Conservation (phyloP, 163 green algal species). For the Prototheca stagnorum region DNA sequence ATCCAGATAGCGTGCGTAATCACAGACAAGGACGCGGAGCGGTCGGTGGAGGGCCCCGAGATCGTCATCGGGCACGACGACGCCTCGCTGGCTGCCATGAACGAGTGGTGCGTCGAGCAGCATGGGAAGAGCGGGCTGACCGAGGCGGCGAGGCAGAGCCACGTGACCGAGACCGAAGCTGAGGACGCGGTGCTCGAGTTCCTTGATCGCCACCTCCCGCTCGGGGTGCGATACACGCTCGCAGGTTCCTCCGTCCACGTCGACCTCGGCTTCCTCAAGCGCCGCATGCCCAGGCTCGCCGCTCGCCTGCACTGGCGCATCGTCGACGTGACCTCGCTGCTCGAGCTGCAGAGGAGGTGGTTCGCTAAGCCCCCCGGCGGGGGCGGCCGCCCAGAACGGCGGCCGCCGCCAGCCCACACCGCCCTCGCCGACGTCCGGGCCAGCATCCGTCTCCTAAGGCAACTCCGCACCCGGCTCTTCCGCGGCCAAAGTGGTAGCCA, state of each 20-base stretch:
- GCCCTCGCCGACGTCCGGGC: constrained; percentile 77
- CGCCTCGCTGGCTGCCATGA: constrained; percentile 64
- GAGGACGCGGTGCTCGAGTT: constrained; percentile 63
- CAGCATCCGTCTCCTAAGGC: constrained; percentile 62
- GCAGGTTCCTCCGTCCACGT: constrained; percentile 82
- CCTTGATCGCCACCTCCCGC: constrained; percentile 30
- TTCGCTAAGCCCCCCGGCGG: no score
- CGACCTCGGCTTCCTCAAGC: constrained; percentile 70
- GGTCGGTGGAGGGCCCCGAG: constrained; percentile 53
- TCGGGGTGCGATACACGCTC: constrained; percentile 28
- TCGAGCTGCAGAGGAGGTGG: constrained; percentile 37
- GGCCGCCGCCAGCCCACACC: no score
- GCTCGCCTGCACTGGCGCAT: constrained; percentile 50
- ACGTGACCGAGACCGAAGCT: constrained; percentile 31
- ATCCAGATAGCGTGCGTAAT: constrained; percentile 82
- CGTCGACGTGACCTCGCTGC: constrained; percentile 42
- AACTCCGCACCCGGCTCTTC: constrained; percentile 15
- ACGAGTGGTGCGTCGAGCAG: constrained; percentile 79
- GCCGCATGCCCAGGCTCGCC: constrained; percentile 65
- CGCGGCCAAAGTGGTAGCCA: not conserved
- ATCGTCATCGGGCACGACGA: constrained; percentile 74
- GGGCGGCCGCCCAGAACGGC: no score
- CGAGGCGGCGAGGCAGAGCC: constrained; percentile 26
- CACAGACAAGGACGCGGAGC: constrained; percentile 56
- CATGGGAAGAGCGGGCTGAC: constrained; percentile 70